Conservation (phyloP, 2,329 filamentous ascomycete species). For the Fusarium equiseti region DNA sequence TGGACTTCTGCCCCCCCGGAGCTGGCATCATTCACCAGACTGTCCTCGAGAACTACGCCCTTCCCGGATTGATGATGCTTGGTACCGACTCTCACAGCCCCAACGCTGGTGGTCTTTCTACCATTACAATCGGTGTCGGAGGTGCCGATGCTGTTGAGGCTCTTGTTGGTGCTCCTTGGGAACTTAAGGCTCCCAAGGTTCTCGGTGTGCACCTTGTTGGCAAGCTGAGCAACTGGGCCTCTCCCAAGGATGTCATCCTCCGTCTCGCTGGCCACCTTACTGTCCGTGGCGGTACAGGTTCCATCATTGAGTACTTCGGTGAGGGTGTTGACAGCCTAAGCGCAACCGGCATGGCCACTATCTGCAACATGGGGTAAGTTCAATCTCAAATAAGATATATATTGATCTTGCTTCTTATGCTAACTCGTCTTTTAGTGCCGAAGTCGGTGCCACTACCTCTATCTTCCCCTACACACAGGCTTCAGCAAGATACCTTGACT, state of each 20-base stretch:
- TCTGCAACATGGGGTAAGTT: slow-evolving; percentile 79
- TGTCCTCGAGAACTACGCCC: slow-evolving; percentile 96
- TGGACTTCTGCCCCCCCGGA: slow-evolving; percentile 95
- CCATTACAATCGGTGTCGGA: slow-evolving; percentile 95
- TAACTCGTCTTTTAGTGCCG: slow-evolving; percentile 57
- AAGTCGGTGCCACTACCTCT: slow-evolving; percentile 95
- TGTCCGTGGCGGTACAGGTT: slow-evolving; percentile 93
- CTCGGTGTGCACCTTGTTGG: slow-evolving; percentile 88
- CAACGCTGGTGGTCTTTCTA: slow-evolving; percentile 93
- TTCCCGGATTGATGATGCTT: slow-evolving; percentile 98
- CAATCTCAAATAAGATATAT: background rate
- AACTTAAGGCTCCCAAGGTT: slow-evolving; percentile 93
- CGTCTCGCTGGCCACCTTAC: slow-evolving; percentile 89
- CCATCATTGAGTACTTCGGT: slow-evolving; percentile 93
- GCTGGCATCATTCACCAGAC: slow-evolving; percentile 98
- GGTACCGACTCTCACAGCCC: slow-evolving; percentile 98
- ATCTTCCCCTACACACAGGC: slow-evolving; percentile 92
- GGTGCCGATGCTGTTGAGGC: slow-evolving; percentile 98
- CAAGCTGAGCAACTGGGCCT: slow-evolving; percentile 87
- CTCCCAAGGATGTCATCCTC: slow-evolving; percentile 96
- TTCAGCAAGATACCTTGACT: slow-evolving; percentile 86
- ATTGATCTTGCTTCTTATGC: background rate
- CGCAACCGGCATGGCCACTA: slow-evolving; percentile 92
- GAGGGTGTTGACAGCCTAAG: slow-evolving; percentile 90
- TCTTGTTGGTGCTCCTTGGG: slow-evolving; percentile 95